Percentiles rank a stretch among this genome's conserved stretches.
Evolutionary conservation across 2,329 filamentous ascomycete species (phyloP).

Genomic region (Onygenales sp.): DNA sequence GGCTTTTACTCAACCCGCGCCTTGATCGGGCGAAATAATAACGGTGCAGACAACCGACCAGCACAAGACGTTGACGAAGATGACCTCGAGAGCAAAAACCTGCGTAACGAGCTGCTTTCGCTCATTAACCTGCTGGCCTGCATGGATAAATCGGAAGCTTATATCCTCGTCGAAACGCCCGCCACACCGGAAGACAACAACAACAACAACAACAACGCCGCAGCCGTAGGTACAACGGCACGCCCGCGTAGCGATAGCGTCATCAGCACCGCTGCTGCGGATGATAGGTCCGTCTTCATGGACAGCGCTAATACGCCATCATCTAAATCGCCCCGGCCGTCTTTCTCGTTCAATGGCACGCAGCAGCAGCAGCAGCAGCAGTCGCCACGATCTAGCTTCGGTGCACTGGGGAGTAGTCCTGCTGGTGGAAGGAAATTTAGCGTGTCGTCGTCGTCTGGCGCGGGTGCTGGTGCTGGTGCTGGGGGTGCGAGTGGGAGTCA

Average conservation of each 20-base stretch:
- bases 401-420: background rate
- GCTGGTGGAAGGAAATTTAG: background rate
- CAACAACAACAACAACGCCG: too few relatives aligned
- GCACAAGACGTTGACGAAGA: slow-evolving; percentile 25
- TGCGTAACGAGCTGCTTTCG: slow-evolving; percentile 66
- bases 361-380: too few relatives aligned
- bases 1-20: slow-evolving; percentile 15
- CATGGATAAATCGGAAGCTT: slow-evolving; percentile 71
- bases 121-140: slow-evolving; percentile 90
- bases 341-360: background rate
- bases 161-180: slow-evolving; percentile 45
- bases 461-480: background rate
- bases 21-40: slow-evolving; percentile 27
- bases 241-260: background rate
- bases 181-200: background rate
- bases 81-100: slow-evolving; percentile 43
- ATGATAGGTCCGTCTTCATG: background rate
- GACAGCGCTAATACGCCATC: background rate
- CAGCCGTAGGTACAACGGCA: background rate
- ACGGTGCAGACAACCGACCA: slow-evolving; percentile 22
- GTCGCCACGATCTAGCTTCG: background rate
- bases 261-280: background rate
- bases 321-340: slow-evolving; percentile 3
- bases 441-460: background rate
- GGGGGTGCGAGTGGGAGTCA: slow-evolving; percentile 8